phyloP scores from a whole-genome alignment of 2,329 filamentous ascomycete genomes.

The Colletotrichum sublineola region DNA sequence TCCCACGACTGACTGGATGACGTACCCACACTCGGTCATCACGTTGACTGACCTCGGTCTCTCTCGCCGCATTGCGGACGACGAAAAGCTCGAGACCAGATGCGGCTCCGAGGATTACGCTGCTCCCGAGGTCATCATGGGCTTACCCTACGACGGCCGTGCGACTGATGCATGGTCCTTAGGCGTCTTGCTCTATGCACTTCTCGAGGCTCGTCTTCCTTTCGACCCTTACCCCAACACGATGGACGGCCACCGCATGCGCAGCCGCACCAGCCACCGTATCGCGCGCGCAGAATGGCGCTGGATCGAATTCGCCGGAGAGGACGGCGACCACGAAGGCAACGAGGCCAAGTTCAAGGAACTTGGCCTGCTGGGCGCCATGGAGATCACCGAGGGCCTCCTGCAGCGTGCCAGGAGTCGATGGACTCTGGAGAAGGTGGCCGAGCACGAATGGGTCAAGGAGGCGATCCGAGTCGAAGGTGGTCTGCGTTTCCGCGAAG shows the following conservation, averaged over 20 bases:
- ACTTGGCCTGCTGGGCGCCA: constrained; percentile 78
- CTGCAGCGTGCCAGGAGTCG: constrained; percentile 85
- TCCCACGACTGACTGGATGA: constrained; percentile 74
- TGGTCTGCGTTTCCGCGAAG: constrained; percentile 70
- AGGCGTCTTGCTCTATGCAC: constrained; percentile 91
- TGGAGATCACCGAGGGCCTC: constrained; percentile 84
- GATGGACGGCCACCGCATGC: constrained; percentile 80
- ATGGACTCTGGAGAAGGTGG: constrained; percentile 81
- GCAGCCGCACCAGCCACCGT: constrained; percentile 89
- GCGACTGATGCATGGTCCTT: constrained; percentile 95
- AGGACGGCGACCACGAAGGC: constrained; percentile 87
- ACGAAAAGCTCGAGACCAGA: constrained; percentile 90
- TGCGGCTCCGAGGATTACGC: constrained; percentile 98
- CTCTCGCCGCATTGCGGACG: constrained; percentile 85
- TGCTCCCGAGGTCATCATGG: constrained; percentile 95
- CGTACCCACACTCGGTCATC: constrained; percentile 84
- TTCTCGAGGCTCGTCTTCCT: constrained; percentile 91
- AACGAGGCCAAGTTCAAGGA: constrained; percentile 71
- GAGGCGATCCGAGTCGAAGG: constrained; percentile 78
- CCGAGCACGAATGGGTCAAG: constrained; percentile 80
- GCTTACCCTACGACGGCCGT: constrained; percentile 92
- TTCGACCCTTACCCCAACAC: constrained; percentile 91
- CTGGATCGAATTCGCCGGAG: constrained; percentile 88
- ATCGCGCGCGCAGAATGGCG: constrained; percentile 96
- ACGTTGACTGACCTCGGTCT: constrained; percentile 94